Percentiles rank a stretch among this genome's conserved stretches.
phyloP scores from a whole-genome alignment of 768 basidiomycete genomes.

The Myochromella boudieri region DNA sequence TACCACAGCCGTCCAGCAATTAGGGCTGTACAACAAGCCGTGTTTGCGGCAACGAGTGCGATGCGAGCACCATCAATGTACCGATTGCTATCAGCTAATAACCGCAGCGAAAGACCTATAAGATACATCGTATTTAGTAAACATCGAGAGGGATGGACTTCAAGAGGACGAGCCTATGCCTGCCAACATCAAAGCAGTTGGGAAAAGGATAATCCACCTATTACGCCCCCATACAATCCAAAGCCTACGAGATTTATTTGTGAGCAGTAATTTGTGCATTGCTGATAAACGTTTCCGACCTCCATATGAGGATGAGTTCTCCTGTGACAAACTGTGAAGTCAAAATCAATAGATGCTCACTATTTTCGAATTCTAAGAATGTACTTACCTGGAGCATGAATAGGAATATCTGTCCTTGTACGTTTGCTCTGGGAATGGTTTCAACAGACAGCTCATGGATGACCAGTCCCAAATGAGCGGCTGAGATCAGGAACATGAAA shows the following conservation, averaged over 20 bases:
- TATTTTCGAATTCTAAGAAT: not conserved
- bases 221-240: conserved; percentile 13
- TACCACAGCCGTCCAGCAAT: conserved; percentile 3
- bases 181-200: conserved; percentile 2
- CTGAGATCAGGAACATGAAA: conserved; percentile 12
- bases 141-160: not conserved
- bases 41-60: not conserved
- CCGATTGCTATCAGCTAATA: not conserved
- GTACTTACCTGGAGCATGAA: conserved; percentile 2
- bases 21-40: not conserved
- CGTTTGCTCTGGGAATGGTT: conserved; percentile 1
- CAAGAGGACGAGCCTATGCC: not conserved
- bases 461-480: conserved; percentile 10
- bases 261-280: no score
- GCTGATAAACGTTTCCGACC: not conserved
- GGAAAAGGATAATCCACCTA: conserved; percentile 9
- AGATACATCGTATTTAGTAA: not conserved
- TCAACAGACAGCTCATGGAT: conserved; percentile 3
- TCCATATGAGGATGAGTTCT: conserved; percentile 13
- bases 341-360: not conserved
- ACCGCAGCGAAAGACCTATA: not conserved
- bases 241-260: conserved; percentile 4
- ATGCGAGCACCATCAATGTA: conserved; percentile 1
- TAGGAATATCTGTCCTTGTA: conserved; percentile 3
- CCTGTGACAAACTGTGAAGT: conserved; percentile 5